These are phyloP conservation scores for Salix koriyanagi DNA, from an alignment of 345 rosid genomes.

Conservation along the genomic window DNA sequence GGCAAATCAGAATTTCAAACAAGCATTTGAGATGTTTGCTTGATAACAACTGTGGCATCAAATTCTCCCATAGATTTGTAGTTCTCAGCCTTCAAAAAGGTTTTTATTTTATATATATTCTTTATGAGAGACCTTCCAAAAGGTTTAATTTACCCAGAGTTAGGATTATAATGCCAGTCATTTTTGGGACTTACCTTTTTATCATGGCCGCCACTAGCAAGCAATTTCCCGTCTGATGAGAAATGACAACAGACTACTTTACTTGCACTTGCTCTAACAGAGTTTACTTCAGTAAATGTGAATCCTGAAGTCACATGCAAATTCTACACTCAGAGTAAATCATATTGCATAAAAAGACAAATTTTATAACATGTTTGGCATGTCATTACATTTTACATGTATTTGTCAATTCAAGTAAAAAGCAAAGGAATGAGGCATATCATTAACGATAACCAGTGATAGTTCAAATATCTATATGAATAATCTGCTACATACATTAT, in stretches of 20 bases:
- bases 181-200: slow-evolving; percentile 56
- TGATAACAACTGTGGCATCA: not conserved
- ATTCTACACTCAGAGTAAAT: slow-evolving; percentile 8
- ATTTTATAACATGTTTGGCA: not conserved
- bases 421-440: not conserved
- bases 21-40: not conserved
- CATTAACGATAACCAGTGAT: not conserved
- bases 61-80: not conserved
- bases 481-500: not conserved
- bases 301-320: slow-evolving; percentile 47
- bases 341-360: slow-evolving; percentile 10
- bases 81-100: not conserved
- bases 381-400: not conserved
- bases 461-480: slow-evolving; percentile 5
- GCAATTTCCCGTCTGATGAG: slow-evolving; percentile 93
- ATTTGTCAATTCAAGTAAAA: not conserved
- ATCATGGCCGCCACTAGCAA: slow-evolving; percentile 98
- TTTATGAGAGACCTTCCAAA: not conserved
- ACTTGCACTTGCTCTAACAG: slow-evolving; percentile 73
- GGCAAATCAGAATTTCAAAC: not conserved
- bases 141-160: not conserved
- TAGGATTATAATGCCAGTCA: not conserved
- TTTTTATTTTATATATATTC: not conserved
- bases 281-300: slow-evolving; percentile 59
- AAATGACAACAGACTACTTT: slow-evolving; percentile 87